Conservation (phyloP, 805 yeast species). For the Maudiozyma turicensis region DNA sequence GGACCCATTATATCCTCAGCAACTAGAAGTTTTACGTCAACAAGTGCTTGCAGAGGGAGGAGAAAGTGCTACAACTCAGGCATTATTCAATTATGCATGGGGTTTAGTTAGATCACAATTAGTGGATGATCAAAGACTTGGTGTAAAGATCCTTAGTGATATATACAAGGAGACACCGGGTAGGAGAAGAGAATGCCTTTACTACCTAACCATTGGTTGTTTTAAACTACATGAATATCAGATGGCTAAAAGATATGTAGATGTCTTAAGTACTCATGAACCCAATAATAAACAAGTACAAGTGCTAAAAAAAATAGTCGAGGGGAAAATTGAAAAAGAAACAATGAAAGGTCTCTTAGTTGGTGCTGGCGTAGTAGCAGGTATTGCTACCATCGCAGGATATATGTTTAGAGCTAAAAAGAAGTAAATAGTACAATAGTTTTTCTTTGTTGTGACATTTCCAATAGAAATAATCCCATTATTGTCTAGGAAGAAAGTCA, state of each 20-base stretch:
- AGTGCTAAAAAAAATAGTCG: slow-evolving; percentile 64
- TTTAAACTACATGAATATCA: slow-evolving; percentile 80
- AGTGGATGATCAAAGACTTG: slow-evolving; percentile 60
- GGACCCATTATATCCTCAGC: slow-evolving; percentile 54
- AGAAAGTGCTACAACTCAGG: slow-evolving; percentile 70
- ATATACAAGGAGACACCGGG: slow-evolving; percentile 66
- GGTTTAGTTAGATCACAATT: slow-evolving; percentile 70
- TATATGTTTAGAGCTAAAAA: slow-evolving; percentile 16
- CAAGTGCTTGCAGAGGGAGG: slow-evolving; percentile 70
- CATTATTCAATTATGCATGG: slow-evolving; percentile 94
- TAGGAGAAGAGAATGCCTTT: slow-evolving; percentile 81
- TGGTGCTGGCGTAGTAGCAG: slow-evolving; percentile 76
- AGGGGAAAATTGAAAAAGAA: slow-evolving; percentile 75
- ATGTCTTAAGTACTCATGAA: slow-evolving; percentile 64
- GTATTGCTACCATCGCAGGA: slow-evolving; percentile 54
- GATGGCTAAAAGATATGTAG: slow-evolving; percentile 79
- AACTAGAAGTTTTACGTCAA: slow-evolving; percentile 61
- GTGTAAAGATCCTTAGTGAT: slow-evolving; percentile 63
- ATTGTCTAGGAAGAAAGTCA: neutral
- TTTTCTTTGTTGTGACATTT: neutral
- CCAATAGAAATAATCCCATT: neutral
- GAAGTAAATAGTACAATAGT: slow-evolving; percentile 6
- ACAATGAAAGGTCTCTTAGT: slow-evolving; percentile 84
- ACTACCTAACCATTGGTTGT: slow-evolving; percentile 79
- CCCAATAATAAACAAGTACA: slow-evolving; percentile 77